Evolutionary conservation across 768 basidiomycete genomes (phyloP), one percentile per base, ranked within the genome.

Genomic region (Trametes cinnabarina): DNA sequence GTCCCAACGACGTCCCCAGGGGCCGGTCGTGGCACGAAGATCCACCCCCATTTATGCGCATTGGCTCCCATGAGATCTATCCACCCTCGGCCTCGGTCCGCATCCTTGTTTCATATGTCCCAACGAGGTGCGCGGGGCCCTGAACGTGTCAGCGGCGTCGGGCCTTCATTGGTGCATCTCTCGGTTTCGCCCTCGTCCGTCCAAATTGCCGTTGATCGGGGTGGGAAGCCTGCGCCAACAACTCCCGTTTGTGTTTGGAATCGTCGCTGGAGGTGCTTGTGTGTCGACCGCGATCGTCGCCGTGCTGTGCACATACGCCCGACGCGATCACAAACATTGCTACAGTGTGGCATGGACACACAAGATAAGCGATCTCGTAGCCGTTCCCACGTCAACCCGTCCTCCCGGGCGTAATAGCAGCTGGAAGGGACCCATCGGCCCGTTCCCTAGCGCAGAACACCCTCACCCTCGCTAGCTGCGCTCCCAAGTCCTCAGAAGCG

Each of bases 1-100:
- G 43, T 30, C 44, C 23, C 44, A 26, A 51, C 19, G 32, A 19
- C 50, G 32, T 35, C 30, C 57, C 57, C 50, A 34, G 39, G 51
- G 37, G 10, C 39, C 46, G 28, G 57, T 52, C 19, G 26, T 40
- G 30, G 51, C 37, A 28, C 46, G 37, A 32, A 40, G 51, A 47
- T 58, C 37, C 46, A 20, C 30, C 57, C 57, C 26, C 39, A 48
- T 40, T 47, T n/a, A 22, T 32, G 57, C 51, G 11, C 37, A 22
- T 19, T 43, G 57, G 57, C 57, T 58, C 57, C 57, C 57, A 58
- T 58, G 57, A 58, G 57, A 58, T 58, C 37, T 39, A 5, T 14
- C 9, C 26, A 15, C 19, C 46, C 35, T 42, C 44, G 44, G 12
- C 35, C 51, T 44, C 42, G 50, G 50, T n/a, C 44, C 57, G 43